phyloP scores from a whole-genome alignment of 495 filamentous ascomycete genomes.

The Penicillium daleae region DNA sequence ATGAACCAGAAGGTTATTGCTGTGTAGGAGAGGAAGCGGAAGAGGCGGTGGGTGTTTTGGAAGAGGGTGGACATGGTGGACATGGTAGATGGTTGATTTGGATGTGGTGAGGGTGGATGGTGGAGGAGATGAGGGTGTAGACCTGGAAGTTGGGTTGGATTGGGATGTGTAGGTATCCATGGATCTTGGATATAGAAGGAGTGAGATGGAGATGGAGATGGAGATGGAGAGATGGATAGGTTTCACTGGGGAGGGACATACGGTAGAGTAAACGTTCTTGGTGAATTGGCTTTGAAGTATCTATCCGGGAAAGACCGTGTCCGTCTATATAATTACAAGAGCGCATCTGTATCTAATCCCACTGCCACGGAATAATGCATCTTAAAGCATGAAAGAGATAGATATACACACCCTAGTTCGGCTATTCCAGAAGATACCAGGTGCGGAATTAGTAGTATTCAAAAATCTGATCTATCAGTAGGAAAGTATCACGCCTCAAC shows the following conservation, averaged over 20 bases:
- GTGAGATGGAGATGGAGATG: too few relatives aligned
- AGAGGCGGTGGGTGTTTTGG: background rate
- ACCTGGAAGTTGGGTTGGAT: background rate
- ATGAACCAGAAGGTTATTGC: background rate
- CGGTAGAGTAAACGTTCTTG: too few relatives aligned
- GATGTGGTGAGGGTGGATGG: background rate
- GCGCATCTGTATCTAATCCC: too few relatives aligned
- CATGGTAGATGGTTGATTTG: background rate
- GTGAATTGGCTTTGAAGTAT: background rate
- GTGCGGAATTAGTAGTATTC: background rate
- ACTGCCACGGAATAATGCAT: background rate
- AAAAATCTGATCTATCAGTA: slow-evolving; percentile 18
- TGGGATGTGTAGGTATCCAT: too few relatives aligned
- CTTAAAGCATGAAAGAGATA: background rate
- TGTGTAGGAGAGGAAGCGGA: background rate
- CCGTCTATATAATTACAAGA: background rate
- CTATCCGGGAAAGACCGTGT: background rate
- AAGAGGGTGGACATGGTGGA: background rate
- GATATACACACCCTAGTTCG: background rate
- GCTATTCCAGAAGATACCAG: background rate
- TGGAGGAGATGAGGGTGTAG: background rate
- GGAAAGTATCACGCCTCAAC: background rate
- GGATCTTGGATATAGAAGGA: too few relatives aligned
- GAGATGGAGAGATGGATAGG: too few relatives aligned
- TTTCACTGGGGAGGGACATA: too few relatives aligned